Evolutionary conservation across 257 asterid genomes (phyloP).

Genomic region (Solanum pennellii): DNA sequence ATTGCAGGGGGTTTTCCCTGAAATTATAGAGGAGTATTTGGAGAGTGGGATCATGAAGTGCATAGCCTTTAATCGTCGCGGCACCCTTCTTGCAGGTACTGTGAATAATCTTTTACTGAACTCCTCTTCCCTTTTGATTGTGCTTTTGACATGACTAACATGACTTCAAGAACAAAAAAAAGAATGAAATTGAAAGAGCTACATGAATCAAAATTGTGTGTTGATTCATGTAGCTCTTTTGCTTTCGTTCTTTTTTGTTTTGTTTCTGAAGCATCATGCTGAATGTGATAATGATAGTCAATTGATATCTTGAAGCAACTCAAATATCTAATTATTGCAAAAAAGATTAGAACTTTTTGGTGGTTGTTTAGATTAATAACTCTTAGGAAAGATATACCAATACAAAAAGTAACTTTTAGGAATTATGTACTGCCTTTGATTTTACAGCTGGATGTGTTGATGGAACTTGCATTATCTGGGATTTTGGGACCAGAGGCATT

Average conservation of each 20-base stretch:
- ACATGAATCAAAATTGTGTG: not conserved
- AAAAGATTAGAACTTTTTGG: not conserved
- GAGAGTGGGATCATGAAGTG: constrained; percentile 77
- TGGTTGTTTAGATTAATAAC: not conserved
- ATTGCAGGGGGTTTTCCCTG: constrained; percentile 88
- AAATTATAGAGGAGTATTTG: constrained; percentile 85
- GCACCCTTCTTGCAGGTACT: constrained; percentile 89
- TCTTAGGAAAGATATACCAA: not conserved
- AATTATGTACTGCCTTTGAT: not conserved
- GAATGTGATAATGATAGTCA: not conserved
- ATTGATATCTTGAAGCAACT: not conserved
- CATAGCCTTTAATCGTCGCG: constrained; percentile 82
- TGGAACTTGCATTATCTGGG: constrained; percentile 87
- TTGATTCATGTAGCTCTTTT: not conserved
- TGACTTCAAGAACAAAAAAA: not conserved
- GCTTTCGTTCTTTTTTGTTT: not conserved
- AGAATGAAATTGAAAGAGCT: not conserved
- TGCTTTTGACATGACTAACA: not conserved
- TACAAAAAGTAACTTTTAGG: not conserved
- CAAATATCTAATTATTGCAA: not conserved
- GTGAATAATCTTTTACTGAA: not conserved
- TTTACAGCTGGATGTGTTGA: constrained; percentile 84
- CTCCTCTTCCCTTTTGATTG: not conserved
- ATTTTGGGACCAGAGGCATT: constrained; percentile 83
- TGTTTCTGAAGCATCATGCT: not conserved